Evolutionary conservation across 2,329 filamentous ascomycete species (phyloP).

Genomic region (Colletotrichum sansevieriae): DNA sequence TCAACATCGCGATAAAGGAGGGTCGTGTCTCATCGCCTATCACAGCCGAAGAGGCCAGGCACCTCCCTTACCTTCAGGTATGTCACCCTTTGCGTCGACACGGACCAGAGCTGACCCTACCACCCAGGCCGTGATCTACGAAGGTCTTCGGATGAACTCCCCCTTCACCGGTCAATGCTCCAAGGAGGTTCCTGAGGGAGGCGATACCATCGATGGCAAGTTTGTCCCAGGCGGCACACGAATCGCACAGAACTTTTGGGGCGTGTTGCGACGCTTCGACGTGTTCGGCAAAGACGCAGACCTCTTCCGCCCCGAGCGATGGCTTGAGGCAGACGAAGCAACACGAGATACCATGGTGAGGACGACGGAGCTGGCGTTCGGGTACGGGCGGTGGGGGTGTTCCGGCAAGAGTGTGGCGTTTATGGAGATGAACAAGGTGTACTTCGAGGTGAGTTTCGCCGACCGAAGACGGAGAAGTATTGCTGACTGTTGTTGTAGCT

Average conservation of each 20-base stretch:
- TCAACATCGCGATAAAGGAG: slow-evolving; percentile 54
- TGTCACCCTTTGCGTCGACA: no score
- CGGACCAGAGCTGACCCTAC: slow-evolving; percentile 35
- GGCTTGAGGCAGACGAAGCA: slow-evolving; percentile 54
- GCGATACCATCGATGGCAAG: slow-evolving; percentile 46
- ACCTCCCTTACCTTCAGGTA: slow-evolving; percentile 58
- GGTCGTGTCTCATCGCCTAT: slow-evolving; percentile 47
- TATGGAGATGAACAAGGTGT: slow-evolving; percentile 58
- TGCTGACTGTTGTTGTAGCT: slow-evolving; percentile 39
- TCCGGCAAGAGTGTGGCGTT: slow-evolving; percentile 55
- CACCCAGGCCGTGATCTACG: slow-evolving; percentile 59
- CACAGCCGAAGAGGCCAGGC: slow-evolving; percentile 46
- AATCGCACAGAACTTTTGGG: slow-evolving; percentile 54
- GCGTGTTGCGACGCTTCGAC: slow-evolving; percentile 53
- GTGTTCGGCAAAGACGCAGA: slow-evolving; percentile 56
- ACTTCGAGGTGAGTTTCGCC: slow-evolving; percentile 54
- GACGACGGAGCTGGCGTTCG: slow-evolving; percentile 53
- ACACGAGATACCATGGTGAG: slow-evolving; percentile 42
- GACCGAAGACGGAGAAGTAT: background rate
- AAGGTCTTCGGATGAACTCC: slow-evolving; percentile 56
- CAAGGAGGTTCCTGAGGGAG: slow-evolving; percentile 47
- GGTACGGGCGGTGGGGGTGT: slow-evolving; percentile 49
- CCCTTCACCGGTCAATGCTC: slow-evolving; percentile 48
- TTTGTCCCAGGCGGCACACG: slow-evolving; percentile 49
- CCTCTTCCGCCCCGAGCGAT: slow-evolving; percentile 62